phyloP scores from a whole-genome alignment of 1,284 basidiomycete genomes.

The Fistulinella cinereoalba region DNA sequence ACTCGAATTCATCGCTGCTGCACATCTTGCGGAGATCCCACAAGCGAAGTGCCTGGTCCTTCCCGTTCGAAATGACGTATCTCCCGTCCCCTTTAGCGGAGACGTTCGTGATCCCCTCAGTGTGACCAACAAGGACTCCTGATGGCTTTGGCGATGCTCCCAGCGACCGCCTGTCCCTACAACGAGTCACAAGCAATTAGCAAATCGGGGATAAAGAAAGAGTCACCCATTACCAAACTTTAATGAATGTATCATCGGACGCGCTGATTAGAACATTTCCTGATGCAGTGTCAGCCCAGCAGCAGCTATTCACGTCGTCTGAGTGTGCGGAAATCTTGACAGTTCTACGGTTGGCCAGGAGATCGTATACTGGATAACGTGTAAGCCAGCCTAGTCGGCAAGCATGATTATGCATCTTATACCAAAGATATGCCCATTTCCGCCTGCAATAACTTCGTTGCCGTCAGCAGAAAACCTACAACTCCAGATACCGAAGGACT shows the following conservation, averaged over 20 bases:
- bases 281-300: slow-evolving; percentile 89
- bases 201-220: neutral
- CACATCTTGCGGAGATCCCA: slow-evolving; percentile 97
- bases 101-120: slow-evolving; percentile 90
- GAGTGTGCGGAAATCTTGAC: slow-evolving; percentile 83
- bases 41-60: slow-evolving; percentile 89
- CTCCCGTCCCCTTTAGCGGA: slow-evolving; percentile 90
- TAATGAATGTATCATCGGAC: slow-evolving; percentile 91
- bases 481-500: slow-evolving; percentile 80
- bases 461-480: slow-evolving; percentile 96
- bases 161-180: slow-evolving; percentile 89
- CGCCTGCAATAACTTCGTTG: slow-evolving; percentile 83
- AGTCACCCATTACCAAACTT: slow-evolving; percentile 74
- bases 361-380: slow-evolving; percentile 76
- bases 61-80: slow-evolving; percentile 96
- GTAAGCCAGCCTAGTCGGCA: neutral
- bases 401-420: slow-evolving; percentile 1
- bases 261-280: slow-evolving; percentile 94
- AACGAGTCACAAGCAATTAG: slow-evolving; percentile 1
- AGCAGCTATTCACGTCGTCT: slow-evolving; percentile 95
- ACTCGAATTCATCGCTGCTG: slow-evolving; percentile 67
- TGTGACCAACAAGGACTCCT: slow-evolving; percentile 92
- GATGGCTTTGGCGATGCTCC: slow-evolving; percentile 79
- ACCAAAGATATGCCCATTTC: slow-evolving; percentile 78
- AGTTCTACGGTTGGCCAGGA: slow-evolving; percentile 74